These are phyloP conservation scores for Leccinum angustisporum DNA, from an alignment of 1,284 basidiomycete species.

Conservation along the genomic window DNA sequence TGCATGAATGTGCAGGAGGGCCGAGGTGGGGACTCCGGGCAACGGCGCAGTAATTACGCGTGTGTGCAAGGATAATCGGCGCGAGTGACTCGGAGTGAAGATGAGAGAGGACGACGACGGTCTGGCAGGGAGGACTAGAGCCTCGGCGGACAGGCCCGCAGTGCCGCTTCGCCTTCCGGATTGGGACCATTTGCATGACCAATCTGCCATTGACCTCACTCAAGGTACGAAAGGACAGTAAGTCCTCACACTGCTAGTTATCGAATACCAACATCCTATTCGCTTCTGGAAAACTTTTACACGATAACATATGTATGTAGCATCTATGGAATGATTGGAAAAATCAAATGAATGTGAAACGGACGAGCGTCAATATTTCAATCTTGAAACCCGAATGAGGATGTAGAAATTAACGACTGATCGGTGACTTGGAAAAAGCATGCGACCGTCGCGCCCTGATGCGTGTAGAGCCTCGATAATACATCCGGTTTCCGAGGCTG, in stretches of 20 bases:
- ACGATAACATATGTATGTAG: not conserved
- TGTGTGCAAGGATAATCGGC: no score
- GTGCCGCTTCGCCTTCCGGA: no score
- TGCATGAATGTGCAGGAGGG: no score
- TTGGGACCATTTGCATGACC: no score
- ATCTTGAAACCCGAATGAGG: not conserved
- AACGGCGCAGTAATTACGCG: no score
- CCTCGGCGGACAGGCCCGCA: no score
- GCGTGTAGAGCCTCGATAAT: not conserved
- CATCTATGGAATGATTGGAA: not conserved
- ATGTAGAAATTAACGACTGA: not conserved
- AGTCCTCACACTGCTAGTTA: not conserved
- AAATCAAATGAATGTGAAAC: not conserved
- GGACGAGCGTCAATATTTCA: not conserved
- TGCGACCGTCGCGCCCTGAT: not conserved
- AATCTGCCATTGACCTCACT: no score
- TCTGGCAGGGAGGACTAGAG: no score
- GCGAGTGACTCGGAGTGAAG: no score
- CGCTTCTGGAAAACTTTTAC: not conserved
- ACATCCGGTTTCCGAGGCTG: constrained; percentile 6
- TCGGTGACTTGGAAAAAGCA: constrained; percentile 1
- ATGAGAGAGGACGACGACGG: no score
- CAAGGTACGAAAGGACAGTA: not conserved
- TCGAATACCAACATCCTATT: constrained; percentile 1
- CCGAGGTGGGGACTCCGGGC: no score